A percentile compares a stretch with the other conserved stretches of the same genome.
Evolutionary conservation across 345 rosid genomes (phyloP).

Genomic region (Rhodamnia argentea): DNA sequence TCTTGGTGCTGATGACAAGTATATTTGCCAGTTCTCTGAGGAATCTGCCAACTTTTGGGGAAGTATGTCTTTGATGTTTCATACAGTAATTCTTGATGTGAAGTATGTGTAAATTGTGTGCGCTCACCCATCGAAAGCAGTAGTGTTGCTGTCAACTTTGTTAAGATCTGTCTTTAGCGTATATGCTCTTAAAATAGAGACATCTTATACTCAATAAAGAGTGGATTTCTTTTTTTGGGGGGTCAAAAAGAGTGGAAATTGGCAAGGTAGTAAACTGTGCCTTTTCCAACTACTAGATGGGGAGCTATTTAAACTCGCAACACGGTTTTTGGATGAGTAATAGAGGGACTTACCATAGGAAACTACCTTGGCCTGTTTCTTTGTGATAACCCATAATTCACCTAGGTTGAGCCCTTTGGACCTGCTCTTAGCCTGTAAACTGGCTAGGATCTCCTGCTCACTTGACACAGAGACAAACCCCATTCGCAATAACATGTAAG

Average conservation of each 20-base stretch:
- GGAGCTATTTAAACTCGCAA: not conserved
- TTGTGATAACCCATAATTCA: not conserved
- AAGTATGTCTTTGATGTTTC: constrained; percentile 28
- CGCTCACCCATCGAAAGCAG: not conserved
- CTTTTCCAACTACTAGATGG: not conserved
- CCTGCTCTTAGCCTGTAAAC: not conserved
- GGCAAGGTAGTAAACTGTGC: not conserved
- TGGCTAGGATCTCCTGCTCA: not conserved
- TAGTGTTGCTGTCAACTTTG: not conserved
- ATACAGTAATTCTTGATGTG: not conserved
- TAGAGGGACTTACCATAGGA: not conserved
- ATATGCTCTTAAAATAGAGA: not conserved
- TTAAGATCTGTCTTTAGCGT: not conserved
- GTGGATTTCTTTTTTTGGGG: too few species aligned
- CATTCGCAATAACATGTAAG: not conserved
- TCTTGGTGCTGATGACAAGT: constrained; percentile 84
- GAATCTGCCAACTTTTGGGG: constrained; percentile 90
- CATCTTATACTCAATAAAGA: not conserved
- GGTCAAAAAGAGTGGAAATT: not conserved
- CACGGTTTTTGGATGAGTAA: not conserved
- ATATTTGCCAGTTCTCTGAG: constrained; percentile 54
- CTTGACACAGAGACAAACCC: not conserved
- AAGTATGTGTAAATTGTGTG: not conserved
- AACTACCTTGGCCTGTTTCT: not conserved
- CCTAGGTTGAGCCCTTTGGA: not conserved